These are phyloP conservation scores for Termitomyces sp. DNA, from an alignment of 768 basidiomycete genomes.

Conservation along the genomic window DNA sequence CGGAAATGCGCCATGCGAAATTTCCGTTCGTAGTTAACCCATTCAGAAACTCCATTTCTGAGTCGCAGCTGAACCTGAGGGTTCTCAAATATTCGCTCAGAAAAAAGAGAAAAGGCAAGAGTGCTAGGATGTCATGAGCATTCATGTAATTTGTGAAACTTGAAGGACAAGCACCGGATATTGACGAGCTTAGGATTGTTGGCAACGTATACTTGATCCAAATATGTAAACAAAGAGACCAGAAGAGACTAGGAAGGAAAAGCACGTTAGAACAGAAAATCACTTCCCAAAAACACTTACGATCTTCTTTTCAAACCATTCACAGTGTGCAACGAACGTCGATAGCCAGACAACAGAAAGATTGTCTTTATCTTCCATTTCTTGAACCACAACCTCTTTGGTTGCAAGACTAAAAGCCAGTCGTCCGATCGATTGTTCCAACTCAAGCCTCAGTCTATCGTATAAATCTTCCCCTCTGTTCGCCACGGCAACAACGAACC, in stretches of 20 bases:
- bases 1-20: constrained; percentile 30
- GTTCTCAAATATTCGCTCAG: constrained; percentile 44
- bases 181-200: constrained; percentile 28
- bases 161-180: constrained; percentile 37
- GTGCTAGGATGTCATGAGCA: constrained; percentile 28
- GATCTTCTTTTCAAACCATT: constrained; percentile 61
- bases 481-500: constrained; percentile 44
- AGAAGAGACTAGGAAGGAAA: constrained; percentile 41
- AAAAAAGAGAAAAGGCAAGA: constrained; percentile 54
- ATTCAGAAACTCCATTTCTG: constrained; percentile 37
- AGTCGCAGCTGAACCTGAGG: constrained; percentile 36
- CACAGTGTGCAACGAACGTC: constrained; percentile 48
- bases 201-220: constrained; percentile 62
- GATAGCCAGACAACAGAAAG: constrained; percentile 46
- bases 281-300: constrained; percentile 32
- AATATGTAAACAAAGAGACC: constrained; percentile 58
- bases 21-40: constrained; percentile 52
- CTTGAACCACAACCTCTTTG: constrained; percentile 6
- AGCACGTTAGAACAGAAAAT: not conserved
- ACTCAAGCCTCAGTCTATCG: constrained; percentile 47
- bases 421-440: constrained; percentile 47
- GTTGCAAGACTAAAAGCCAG: constrained; percentile 33
- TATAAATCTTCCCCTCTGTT: constrained; percentile 56
- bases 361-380: constrained; percentile 15
- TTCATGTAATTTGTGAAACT: not conserved